phyloP scores from a whole-genome alignment of 2,329 filamentous ascomycete species.

The Neoscytalidium dimidiatum region DNA sequence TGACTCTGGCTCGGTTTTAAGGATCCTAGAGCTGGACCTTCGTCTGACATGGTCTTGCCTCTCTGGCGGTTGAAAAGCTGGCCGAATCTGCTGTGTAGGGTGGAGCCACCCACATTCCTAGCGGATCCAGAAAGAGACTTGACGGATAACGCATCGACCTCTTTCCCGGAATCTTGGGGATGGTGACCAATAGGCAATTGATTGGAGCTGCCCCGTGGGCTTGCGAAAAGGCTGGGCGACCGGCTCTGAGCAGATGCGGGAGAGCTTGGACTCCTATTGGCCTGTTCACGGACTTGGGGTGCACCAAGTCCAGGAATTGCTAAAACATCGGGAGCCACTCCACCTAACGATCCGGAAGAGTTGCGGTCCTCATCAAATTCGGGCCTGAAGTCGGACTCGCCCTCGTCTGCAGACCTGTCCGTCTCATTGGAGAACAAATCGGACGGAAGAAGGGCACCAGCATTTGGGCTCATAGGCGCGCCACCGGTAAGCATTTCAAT shows the following conservation, averaged over 20 bases:
- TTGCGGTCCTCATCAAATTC: constrained; percentile 33
- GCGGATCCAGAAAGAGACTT: constrained; percentile 52
- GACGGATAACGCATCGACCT: constrained; percentile 50
- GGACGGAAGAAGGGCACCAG: constrained; percentile 72
- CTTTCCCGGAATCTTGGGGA: constrained; percentile 42
- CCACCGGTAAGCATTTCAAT: constrained; percentile 62
- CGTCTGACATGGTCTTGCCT: constrained; percentile 61
- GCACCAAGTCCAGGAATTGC: constrained; percentile 45
- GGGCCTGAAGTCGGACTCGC: constrained; percentile 29
- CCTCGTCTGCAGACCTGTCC: constrained; percentile 38
- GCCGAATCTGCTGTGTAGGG: constrained; percentile 49
- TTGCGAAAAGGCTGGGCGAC: constrained; percentile 49
- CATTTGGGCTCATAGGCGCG: constrained; percentile 76
- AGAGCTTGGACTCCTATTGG: constrained; percentile 41
- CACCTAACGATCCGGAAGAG: constrained; percentile 27
- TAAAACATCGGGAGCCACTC: constrained; percentile 32
- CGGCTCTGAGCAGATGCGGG: constrained; percentile 46
- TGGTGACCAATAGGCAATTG: constrained; percentile 42
- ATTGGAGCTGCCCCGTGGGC: constrained; percentile 48
- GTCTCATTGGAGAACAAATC: constrained; percentile 66
- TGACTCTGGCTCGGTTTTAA: constrained; percentile 74
- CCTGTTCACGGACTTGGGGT: constrained; percentile 36
- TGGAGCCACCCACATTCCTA: constrained; percentile 47
- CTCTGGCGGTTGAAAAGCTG: constrained; percentile 64
- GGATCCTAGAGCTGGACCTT: constrained; percentile 67